These are phyloP conservation scores for Nepenthes mirabilis DNA, from an alignment of 148 eudicot species.

Conservation along the genomic window DNA sequence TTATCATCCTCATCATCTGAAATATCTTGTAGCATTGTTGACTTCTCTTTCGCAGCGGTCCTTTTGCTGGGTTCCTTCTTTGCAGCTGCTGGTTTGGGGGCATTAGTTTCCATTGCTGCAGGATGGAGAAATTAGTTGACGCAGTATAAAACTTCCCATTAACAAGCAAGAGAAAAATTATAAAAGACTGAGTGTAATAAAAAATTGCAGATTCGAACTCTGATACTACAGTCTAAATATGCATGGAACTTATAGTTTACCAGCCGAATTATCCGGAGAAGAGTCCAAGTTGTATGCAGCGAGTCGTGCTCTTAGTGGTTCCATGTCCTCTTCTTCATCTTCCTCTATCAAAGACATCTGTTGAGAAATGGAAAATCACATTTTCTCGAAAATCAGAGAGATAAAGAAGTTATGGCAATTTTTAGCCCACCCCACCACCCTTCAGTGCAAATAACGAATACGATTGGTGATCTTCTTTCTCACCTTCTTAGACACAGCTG, in stretches of 20 bases:
- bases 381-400: not conserved
- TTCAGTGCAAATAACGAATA: not conserved
- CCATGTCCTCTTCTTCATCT: slow-evolving; percentile 40
- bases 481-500: slow-evolving; percentile 50
- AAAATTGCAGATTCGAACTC: not conserved
- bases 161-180: too few relatives aligned
- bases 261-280: slow-evolving; percentile 65
- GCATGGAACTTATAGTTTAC: slow-evolving; percentile 21
- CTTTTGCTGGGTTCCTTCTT: slow-evolving; percentile 28
- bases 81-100: slow-evolving; percentile 11
- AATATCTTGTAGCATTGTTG: slow-evolving; percentile 22
- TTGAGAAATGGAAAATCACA: not conserved
- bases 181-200: too few relatives aligned
- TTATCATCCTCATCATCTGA: slow-evolving; percentile 43
- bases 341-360: slow-evolving; percentile 23
- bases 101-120: slow-evolving; percentile 45
- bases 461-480: not conserved
- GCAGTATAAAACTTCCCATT: too few relatives aligned
- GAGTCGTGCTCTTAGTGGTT: slow-evolving; percentile 42
- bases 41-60: slow-evolving; percentile 33
- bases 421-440: too few relatives aligned
- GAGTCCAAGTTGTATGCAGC: slow-evolving; percentile 73
- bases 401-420: too few relatives aligned
- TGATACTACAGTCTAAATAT: not conserved
- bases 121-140: too few relatives aligned